Evolutionary conservation across 345 rosid genomes (phyloP), one percentile per base, ranked within the genome.

Genomic region (Zanthoxylum bungeanum): DNA sequence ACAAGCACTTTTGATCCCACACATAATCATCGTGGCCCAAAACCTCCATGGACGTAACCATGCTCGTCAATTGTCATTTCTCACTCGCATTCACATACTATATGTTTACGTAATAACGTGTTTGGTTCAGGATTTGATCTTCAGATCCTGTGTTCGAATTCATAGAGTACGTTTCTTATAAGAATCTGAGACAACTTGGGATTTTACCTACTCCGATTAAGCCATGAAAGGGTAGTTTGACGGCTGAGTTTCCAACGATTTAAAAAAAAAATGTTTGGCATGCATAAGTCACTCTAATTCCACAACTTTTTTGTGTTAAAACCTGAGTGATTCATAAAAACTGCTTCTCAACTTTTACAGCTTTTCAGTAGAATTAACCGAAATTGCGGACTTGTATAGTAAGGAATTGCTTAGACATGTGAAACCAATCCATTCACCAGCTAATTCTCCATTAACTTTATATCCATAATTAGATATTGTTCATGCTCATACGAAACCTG

Each of bases 401-500:
- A 37, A 49, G 34, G 9, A 25, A 12, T 65, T 72, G 68, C 74
- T 77, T 77, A 52, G 65, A 9, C 62, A 9, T 40, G 21, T 55
- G 17, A 61, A 51, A 71, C 42, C 50, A 49, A 65, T 36, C 44
- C 68, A 34, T 14, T 33, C 42, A n/a, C n/a, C n/a, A 47, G 11
- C 36, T 36, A 62, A 51, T 60, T 61, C 71, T 53, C 77, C 71
- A 46, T 76, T 69, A 44, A 66, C 7, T 56, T 67, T n/a, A 9
- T 47, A 52, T 12, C 62, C 42, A 66, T 58, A 47, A 53, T 36
- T 37, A 42, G 25, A 36, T 16, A 47, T 75, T 60, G 81, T 72
- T 79, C 65, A 73, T 79, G 68, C 87, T 83, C 80, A 46, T 30
- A 86, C 85, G 89, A 47, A 79, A 85, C 75, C 62, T 73, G 73